Evolutionary conservation across 257 asterid species (phyloP).

Genomic region (Apocynum venetum): DNA sequence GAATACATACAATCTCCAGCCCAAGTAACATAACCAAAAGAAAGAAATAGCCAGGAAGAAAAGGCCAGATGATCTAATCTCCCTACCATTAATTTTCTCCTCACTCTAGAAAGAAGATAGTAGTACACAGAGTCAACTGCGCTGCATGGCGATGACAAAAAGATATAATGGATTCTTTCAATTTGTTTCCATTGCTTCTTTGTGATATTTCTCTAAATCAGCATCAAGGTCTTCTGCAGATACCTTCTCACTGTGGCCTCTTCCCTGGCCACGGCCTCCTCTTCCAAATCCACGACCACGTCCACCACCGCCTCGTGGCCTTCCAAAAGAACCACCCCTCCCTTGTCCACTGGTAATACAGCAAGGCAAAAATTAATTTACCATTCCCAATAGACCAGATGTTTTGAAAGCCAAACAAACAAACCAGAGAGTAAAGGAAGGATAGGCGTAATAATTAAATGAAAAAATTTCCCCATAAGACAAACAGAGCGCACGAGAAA

Average conservation of each 20-base stretch:
- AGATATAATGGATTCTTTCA: not conserved
- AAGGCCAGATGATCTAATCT: slow-evolving; percentile 14
- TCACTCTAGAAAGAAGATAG: slow-evolving; percentile 17
- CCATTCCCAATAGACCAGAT: not conserved
- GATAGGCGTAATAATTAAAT: not conserved
- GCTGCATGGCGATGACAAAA: slow-evolving; percentile 5
- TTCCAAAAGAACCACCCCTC: slow-evolving; percentile 45
- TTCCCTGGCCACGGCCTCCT: slow-evolving; percentile 45
- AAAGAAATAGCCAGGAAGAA: slow-evolving; percentile 14
- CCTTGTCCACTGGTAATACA: slow-evolving; percentile 31
- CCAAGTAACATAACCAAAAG: slow-evolving; percentile 21
- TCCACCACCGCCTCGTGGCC: slow-evolving; percentile 36
- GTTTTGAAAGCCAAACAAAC: not conserved
- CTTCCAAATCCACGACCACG: slow-evolving; percentile 42
- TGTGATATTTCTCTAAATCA: slow-evolving; percentile 60
- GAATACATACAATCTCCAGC: slow-evolving; percentile 21
- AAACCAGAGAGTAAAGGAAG: not conserved
- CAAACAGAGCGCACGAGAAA: not conserved
- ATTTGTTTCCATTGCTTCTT: slow-evolving; percentile 49
- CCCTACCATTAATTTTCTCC: slow-evolving; percentile 19
- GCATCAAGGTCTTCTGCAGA: slow-evolving; percentile 74
- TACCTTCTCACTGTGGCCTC: slow-evolving; percentile 48
- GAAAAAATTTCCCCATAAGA: not conserved
- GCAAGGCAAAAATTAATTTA: slow-evolving; percentile 5
- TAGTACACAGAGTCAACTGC: slow-evolving; percentile 19